phyloP scores from a whole-genome alignment of 2,329 filamentous ascomycete genomes.

The Rutstroemia sp. region DNA sequence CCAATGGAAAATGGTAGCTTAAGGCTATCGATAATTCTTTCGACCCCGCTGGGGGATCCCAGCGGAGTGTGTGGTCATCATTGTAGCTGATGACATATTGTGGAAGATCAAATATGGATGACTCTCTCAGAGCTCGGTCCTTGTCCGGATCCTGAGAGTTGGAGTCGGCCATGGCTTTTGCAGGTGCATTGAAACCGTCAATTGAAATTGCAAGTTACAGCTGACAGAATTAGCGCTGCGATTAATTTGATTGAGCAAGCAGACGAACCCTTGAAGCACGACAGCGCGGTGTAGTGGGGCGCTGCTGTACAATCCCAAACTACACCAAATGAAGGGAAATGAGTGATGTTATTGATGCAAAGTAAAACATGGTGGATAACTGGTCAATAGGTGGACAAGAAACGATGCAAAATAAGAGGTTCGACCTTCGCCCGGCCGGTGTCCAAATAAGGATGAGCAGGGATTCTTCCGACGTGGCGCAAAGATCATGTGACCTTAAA shows the following conservation, averaged over 20 bases:
- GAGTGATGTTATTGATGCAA: not conserved
- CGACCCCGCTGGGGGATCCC: constrained; percentile 12
- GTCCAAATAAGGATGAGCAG: not conserved
- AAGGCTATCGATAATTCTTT: constrained; percentile 16
- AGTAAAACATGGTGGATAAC: not conserved
- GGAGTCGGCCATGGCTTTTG: not conserved
- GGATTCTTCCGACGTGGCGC: not conserved
- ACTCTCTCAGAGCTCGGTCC: constrained; percentile 6
- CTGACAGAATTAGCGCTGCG: too few relatives aligned
- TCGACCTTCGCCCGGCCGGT: not conserved
- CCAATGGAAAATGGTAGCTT: constrained; percentile 17
- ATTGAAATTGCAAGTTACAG: too few relatives aligned
- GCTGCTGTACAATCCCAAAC: too few relatives aligned
- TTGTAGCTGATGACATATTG: constrained; percentile 13
- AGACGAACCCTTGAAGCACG: too few relatives aligned
- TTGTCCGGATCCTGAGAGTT: constrained; percentile 1
- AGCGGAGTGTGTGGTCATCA: constrained; percentile 15
- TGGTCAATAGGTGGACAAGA: not conserved
- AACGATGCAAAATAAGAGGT: not conserved
- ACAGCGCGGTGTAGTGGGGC: too few relatives aligned
- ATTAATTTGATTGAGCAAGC: too few relatives aligned
- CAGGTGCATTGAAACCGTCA: not conserved
- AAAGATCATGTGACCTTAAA: not conserved
- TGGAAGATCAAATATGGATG: constrained; percentile 8
- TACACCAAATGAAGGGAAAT: too few relatives aligned